Evolutionary conservation across 495 filamentous ascomycete species (phyloP).

Genomic region (Penicillium bialowiezense): DNA sequence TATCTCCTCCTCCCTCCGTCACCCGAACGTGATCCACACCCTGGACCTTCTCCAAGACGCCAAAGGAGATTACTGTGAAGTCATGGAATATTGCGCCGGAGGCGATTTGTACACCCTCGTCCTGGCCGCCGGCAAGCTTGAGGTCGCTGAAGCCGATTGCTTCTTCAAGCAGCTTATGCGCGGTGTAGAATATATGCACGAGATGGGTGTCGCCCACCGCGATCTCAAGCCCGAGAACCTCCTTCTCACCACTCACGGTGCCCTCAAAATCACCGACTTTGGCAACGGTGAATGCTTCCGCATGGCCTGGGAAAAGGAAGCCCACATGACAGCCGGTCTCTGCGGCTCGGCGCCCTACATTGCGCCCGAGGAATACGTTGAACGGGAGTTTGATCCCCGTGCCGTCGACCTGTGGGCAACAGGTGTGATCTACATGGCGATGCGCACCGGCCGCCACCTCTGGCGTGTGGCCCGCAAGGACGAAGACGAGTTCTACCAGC

Average conservation of each 20-base stretch:
- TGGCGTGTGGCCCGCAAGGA: constrained; percentile 96
- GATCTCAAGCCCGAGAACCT: constrained; percentile 98
- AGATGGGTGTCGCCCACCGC: constrained; percentile 98
- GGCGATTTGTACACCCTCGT: constrained; percentile 96
- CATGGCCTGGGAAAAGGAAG: constrained; percentile 98
- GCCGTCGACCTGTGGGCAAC: constrained; percentile 98
- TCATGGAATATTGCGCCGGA: constrained; percentile 98
- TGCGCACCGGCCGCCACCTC: constrained; percentile 92
- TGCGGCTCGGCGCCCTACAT: constrained; percentile 98
- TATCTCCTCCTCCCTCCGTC: constrained; percentile 92
- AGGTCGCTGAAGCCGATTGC: constrained; percentile 92
- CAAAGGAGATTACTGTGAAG: constrained; percentile 98
- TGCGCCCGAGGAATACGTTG: constrained; percentile 92
- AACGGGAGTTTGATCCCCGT: constrained; percentile 92
- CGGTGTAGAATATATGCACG: constrained; percentile 98
- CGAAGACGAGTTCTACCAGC: constrained; percentile 94
- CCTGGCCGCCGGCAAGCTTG: constrained; percentile 86
- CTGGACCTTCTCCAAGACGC: constrained; percentile 92
- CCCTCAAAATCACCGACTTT: constrained; percentile 98
- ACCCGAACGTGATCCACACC: constrained; percentile 98
- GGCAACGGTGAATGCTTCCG: constrained; percentile 99
- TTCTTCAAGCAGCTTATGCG: constrained; percentile 99
- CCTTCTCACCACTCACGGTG: constrained; percentile 85
- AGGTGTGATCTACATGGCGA: constrained; percentile 99
- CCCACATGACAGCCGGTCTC: constrained; percentile 95